Evolutionary conservation across 2,329 filamentous ascomycete genomes (phyloP).

Genomic region (Dothidotthia symphoricarpi): DNA sequence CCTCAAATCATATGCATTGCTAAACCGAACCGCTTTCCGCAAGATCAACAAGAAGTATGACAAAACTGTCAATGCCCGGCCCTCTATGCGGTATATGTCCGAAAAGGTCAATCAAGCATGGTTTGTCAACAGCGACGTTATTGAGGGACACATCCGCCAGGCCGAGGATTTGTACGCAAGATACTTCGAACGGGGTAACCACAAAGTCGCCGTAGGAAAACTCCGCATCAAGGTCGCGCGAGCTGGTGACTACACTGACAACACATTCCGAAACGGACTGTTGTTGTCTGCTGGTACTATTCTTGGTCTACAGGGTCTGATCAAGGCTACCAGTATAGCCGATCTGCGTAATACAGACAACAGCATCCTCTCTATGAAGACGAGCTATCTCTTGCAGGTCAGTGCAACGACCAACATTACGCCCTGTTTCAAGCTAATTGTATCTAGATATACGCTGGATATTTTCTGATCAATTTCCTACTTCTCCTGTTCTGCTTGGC

Average conservation of each 20-base stretch:
- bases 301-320: constrained; percentile 46
- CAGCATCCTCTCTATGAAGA: constrained; percentile 28
- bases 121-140: constrained; percentile 85
- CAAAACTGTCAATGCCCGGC: constrained; percentile 78
- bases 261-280: constrained; percentile 59
- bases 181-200: constrained; percentile 92
- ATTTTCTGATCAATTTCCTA: constrained; percentile 79
- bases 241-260: constrained; percentile 58
- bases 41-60: constrained; percentile 99
- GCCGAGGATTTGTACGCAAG: constrained; percentile 90
- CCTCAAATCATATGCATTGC: constrained; percentile 82
- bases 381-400: constrained; percentile 62
- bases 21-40: constrained; percentile 90
- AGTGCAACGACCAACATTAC: constrained; percentile 42
- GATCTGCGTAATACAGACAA: constrained; percentile 22
- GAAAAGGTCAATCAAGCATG: constrained; percentile 88
- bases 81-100: constrained; percentile 77
- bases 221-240: constrained; percentile 68
- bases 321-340: constrained; percentile 39
- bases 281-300: constrained; percentile 44
- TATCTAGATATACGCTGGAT: constrained; percentile 79
- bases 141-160: constrained; percentile 75
- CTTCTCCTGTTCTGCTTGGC: constrained; percentile 82
- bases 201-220: constrained; percentile 86
- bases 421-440: constrained; percentile 34